A percentile compares a stretch with the other conserved stretches of the same genome.
Conservation (phyloP, 331 rosid genomes). For the Quercus lobata region DNA sequence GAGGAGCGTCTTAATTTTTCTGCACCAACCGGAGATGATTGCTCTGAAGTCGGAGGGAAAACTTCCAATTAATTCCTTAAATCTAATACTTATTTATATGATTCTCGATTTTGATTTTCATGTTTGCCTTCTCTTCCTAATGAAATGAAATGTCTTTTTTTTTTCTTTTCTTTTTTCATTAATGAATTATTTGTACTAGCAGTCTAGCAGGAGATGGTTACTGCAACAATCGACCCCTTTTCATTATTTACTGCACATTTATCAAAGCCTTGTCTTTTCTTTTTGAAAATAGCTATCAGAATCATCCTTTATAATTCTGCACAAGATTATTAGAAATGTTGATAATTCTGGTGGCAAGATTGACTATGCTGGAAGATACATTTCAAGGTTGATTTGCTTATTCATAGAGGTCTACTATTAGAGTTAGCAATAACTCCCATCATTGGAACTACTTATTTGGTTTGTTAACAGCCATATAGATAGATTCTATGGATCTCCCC, state of each 20-base stretch:
- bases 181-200: neutral
- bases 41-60: slow-evolving; percentile 24
- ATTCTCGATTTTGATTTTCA: neutral
- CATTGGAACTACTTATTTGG: no score
- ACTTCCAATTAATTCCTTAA: slow-evolving; percentile 27
- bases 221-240: neutral
- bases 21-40: slow-evolving; percentile 36
- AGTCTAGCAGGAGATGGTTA: neutral
- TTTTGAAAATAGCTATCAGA: neutral
- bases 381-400: no score
- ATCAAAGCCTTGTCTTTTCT: neutral
- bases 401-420: no score
- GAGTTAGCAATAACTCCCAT: no score
- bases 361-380: no score
- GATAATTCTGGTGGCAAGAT: no score
- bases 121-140: neutral
- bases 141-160: neutral
- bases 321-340: neutral
- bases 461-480: no score
- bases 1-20: slow-evolving; percentile 76
- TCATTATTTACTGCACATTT: neutral
- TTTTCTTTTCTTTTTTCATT: no score
- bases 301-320: neutral
- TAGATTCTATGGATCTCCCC: no score
- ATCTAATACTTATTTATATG: neutral